These are phyloP conservation scores for Salix exigua DNA, from an alignment of 345 rosid genomes.

Conservation along the genomic window DNA sequence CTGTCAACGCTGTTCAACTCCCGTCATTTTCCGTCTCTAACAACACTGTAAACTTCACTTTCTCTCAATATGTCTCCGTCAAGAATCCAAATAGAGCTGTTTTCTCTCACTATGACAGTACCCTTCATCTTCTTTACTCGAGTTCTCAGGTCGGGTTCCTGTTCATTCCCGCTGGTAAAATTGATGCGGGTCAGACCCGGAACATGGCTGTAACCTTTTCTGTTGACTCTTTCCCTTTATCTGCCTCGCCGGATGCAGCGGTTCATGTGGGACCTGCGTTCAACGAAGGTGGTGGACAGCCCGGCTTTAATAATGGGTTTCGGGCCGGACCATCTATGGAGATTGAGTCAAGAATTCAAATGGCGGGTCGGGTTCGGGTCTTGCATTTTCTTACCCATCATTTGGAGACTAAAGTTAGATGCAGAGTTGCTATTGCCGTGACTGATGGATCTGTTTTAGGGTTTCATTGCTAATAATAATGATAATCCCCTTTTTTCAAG, in stretches of 20 bases:
- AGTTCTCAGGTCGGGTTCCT: slow-evolving; percentile 91
- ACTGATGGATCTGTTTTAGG: slow-evolving; percentile 87
- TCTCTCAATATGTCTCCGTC: slow-evolving; percentile 84
- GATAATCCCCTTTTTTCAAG: background rate
- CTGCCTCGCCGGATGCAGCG: slow-evolving; percentile 18
- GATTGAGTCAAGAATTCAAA: slow-evolving; percentile 66
- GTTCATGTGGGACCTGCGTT: slow-evolving; percentile 28
- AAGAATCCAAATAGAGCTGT: slow-evolving; percentile 77
- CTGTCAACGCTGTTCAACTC: slow-evolving; percentile 80
- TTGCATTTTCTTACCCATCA: slow-evolving; percentile 79
- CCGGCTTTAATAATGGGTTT: slow-evolving; percentile 24
- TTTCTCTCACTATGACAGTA: slow-evolving; percentile 90
- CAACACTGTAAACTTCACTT: slow-evolving; percentile 82
- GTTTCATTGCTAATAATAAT: slow-evolving; percentile 56
- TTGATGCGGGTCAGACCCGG: slow-evolving; percentile 69
- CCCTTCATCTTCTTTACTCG: slow-evolving; percentile 81
- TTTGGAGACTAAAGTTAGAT: slow-evolving; percentile 56
- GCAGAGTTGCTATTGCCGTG: slow-evolving; percentile 67
- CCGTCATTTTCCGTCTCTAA: slow-evolving; percentile 86
- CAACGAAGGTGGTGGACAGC: slow-evolving; percentile 3
- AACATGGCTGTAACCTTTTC: slow-evolving; percentile 95
- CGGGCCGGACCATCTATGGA: slow-evolving; percentile 85
- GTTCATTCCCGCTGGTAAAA: slow-evolving; percentile 96
- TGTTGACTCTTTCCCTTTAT: slow-evolving; percentile 70
- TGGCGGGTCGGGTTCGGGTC: slow-evolving; percentile 85